These are phyloP conservation scores for Candida stauntonica DNA, from an alignment of 805 yeast genomes.

Conservation along the genomic window DNA sequence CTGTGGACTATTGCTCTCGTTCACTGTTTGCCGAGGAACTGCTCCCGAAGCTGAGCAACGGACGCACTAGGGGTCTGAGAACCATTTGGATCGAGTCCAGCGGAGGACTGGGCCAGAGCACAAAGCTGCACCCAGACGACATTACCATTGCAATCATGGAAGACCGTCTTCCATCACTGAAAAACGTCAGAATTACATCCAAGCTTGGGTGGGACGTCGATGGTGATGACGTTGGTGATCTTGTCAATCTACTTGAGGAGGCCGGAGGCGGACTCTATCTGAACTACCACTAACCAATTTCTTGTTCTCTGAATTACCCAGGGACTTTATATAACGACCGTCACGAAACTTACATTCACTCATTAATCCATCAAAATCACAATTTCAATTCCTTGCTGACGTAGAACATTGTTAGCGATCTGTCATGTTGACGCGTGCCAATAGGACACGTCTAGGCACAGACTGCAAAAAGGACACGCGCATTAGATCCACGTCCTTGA, in stretches of 20 bases:
- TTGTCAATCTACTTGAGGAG: slow-evolving; percentile 67
- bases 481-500: background rate
- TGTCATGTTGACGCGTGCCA: no score
- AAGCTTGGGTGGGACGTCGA: slow-evolving; percentile 83
- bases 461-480: slow-evolving; percentile 6
- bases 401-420: no score
- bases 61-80: slow-evolving; percentile 45
- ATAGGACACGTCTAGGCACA: no score
- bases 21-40: slow-evolving; percentile 46
- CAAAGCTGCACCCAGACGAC: slow-evolving; percentile 84
- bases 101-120: slow-evolving; percentile 80
- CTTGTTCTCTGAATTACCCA: background rate
- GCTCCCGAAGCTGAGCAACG: slow-evolving; percentile 23
- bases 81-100: slow-evolving; percentile 73
- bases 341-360: background rate
- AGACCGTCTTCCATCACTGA: slow-evolving; percentile 64
- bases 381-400: no score
- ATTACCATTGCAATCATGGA: slow-evolving; percentile 80
- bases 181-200: slow-evolving; percentile 61
- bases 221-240: slow-evolving; percentile 54
- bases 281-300: slow-evolving; percentile 30
- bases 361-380: no score
- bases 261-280: slow-evolving; percentile 73
- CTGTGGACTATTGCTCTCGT: slow-evolving; percentile 70
- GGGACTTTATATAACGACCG: slow-evolving; percentile 1